Conservation (phyloP, 257 asterid genomes). For the Plantago ovata region DNA sequence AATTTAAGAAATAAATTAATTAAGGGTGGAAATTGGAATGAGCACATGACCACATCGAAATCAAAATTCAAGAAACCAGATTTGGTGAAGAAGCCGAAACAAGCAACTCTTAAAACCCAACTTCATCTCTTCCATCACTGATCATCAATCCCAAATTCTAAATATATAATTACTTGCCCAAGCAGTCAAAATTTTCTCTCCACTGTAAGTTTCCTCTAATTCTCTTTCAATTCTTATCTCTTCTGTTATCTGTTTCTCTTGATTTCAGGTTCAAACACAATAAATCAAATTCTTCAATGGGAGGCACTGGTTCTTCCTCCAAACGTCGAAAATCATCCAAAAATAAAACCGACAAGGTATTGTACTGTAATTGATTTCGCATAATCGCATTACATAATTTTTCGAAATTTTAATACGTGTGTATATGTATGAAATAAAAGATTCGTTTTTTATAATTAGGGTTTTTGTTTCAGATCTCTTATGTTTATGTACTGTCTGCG, state of each 20-base stretch:
- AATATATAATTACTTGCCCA: too few relatives aligned
- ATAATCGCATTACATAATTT: background rate
- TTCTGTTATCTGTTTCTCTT: constrained; percentile 7
- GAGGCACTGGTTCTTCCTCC: constrained; percentile 46
- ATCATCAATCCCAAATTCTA: too few relatives aligned
- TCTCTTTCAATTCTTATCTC: background rate
- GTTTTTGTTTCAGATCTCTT: background rate
- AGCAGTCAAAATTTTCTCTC: background rate
- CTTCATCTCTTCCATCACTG: too few relatives aligned
- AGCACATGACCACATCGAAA: too few relatives aligned
- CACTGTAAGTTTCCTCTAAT: background rate
- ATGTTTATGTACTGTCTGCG: background rate
- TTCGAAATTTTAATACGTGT: background rate
- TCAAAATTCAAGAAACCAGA: too few relatives aligned
- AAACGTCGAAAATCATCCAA: constrained; percentile 42
- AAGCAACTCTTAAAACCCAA: too few relatives aligned
- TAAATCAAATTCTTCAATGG: too few relatives aligned
- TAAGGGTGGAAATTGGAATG: too few relatives aligned
- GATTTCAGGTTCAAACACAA: constrained; percentile 15
- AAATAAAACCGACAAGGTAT: constrained; percentile 49
- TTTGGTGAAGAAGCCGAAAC: too few relatives aligned
- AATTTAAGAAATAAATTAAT: too few relatives aligned
- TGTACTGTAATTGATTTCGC: constrained; percentile 38
- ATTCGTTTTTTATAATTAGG: constrained; percentile 17
- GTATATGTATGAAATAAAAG: constrained; percentile 12